Conservation (phyloP, 495 filamentous ascomycete species). For the Neurospora tetrasperma region DNA sequence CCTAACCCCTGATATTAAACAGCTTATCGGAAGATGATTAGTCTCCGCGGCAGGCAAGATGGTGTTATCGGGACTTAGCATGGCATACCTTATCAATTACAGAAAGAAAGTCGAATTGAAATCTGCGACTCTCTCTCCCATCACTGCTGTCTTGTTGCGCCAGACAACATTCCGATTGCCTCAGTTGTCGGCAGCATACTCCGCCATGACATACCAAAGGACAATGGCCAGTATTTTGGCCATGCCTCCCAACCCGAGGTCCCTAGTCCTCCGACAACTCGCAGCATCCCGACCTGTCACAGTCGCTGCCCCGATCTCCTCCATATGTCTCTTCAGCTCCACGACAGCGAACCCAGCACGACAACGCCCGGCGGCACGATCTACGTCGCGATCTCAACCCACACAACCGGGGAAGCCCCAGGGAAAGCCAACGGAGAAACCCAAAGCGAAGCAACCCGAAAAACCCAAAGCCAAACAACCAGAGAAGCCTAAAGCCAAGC, state of each 20-base stretch:
- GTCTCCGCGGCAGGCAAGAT: not conserved
- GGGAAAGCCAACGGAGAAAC: not conserved
- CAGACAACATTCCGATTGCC: not conserved
- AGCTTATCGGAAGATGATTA: not conserved
- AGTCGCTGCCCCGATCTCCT: not conserved
- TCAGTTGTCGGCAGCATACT: not conserved
- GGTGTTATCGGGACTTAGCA: not conserved
- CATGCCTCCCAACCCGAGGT: conserved; percentile 10
- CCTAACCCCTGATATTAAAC: accelerated
- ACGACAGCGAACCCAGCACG: not conserved
- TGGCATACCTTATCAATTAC: not conserved
- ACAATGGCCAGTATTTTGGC: conserved; percentile 5
- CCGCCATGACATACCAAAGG: not conserved
- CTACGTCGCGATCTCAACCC: not conserved
- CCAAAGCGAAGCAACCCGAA: not conserved
- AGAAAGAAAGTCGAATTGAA: not conserved
- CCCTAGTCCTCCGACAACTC: conserved; percentile 5
- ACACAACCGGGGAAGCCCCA: not conserved
- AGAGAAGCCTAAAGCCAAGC: not conserved
- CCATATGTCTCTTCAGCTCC: conserved; percentile 1
- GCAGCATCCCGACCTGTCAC: not conserved
- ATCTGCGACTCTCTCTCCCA: not conserved
- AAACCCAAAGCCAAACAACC: not conserved
- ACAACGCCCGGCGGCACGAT: not conserved
- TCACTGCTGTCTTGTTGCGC: not conserved